A percentile compares a stretch with the other conserved stretches of the same genome.
These are phyloP conservation scores for Cladosporium velox DNA, from an alignment of 2,329 filamentous ascomycete genomes.

Conservation along the genomic window DNA sequence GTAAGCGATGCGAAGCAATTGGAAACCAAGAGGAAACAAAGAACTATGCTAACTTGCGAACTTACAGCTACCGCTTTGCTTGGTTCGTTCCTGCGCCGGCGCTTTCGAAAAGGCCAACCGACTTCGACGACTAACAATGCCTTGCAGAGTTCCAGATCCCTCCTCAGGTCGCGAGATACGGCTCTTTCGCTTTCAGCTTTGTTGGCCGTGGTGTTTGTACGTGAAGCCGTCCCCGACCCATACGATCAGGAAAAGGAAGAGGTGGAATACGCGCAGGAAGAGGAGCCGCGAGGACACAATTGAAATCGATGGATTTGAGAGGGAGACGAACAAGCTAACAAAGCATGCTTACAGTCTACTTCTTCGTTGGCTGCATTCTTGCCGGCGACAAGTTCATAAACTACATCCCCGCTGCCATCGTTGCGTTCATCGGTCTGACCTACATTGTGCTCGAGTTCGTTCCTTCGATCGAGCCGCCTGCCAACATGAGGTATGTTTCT, in stretches of 20 bases:
- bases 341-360: slow-evolving; percentile 70
- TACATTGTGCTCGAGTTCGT: slow-evolving; percentile 62
- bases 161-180: slow-evolving; percentile 87
- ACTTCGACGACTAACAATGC: background rate
- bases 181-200: slow-evolving; percentile 97
- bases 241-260: background rate
- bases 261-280: background rate
- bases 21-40: background rate
- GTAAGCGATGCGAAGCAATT: slow-evolving; percentile 53
- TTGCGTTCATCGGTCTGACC: slow-evolving; percentile 75
- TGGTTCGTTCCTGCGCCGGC: slow-evolving; percentile 36
- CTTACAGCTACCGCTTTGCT: slow-evolving; percentile 60
- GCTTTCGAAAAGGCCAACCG: background rate
- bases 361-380: slow-evolving; percentile 88
- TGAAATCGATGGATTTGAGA: background rate
- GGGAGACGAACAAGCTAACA: slow-evolving; percentile 14
- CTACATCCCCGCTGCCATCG: slow-evolving; percentile 73
- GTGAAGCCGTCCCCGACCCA: slow-evolving; percentile 36
- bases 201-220: slow-evolving; percentile 90
- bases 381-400: slow-evolving; percentile 67
- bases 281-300: background rate
- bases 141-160: slow-evolving; percentile 84
- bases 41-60: slow-evolving; percentile 10
- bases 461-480: slow-evolving; percentile 55
- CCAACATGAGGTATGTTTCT: slow-evolving; percentile 51